Conservation (phyloP, 768 basidiomycete genomes). For the Cystofilobasidium ferigula region DNA sequence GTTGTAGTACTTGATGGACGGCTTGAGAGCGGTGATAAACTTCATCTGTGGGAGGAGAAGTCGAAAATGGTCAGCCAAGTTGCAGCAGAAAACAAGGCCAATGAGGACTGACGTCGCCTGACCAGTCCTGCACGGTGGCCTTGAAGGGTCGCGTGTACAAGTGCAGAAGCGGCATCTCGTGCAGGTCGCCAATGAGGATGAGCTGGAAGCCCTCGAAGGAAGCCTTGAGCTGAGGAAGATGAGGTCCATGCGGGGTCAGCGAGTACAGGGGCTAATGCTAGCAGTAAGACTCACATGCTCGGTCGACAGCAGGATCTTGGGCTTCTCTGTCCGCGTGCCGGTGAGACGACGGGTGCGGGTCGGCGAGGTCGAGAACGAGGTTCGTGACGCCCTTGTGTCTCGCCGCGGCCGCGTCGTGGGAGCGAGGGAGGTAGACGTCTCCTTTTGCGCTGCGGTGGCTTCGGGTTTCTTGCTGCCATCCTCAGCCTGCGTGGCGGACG, state of each 20-base stretch:
- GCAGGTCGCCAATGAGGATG: slow-evolving; percentile 83
- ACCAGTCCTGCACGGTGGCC: slow-evolving; percentile 82
- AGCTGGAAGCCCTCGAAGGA: slow-evolving; percentile 85
- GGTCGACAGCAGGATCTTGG: slow-evolving; percentile 55
- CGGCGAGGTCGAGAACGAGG: slow-evolving; percentile 16
- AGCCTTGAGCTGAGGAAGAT: slow-evolving; percentile 54
- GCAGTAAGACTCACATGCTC: slow-evolving; percentile 54
- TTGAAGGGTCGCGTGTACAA: slow-evolving; percentile 74
- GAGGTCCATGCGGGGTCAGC: not conserved
- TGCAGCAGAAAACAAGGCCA: not conserved
- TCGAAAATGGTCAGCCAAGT: not conserved
- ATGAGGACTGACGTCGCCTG: slow-evolving; percentile 55
- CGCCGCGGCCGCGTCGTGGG: slow-evolving; percentile 27
- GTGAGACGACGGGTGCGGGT: slow-evolving; percentile 4
- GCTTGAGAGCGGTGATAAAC: slow-evolving; percentile 67
- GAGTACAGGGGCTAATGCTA: not conserved
- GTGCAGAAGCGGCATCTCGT: slow-evolving; percentile 90
- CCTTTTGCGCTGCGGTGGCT: not conserved
- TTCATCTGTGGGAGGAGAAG: slow-evolving; percentile 50
- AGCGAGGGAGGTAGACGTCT: slow-evolving; percentile 1
- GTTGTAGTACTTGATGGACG: slow-evolving; percentile 90
- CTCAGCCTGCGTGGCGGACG: slow-evolving; percentile 32
- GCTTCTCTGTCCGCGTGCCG: slow-evolving; percentile 28
- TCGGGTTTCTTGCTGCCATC: slow-evolving; percentile 7
- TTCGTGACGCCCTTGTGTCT: slow-evolving; percentile 21